phyloP scores from a whole-genome alignment of 352 stramenopile species.

The Pythium folliculosum region DNA sequence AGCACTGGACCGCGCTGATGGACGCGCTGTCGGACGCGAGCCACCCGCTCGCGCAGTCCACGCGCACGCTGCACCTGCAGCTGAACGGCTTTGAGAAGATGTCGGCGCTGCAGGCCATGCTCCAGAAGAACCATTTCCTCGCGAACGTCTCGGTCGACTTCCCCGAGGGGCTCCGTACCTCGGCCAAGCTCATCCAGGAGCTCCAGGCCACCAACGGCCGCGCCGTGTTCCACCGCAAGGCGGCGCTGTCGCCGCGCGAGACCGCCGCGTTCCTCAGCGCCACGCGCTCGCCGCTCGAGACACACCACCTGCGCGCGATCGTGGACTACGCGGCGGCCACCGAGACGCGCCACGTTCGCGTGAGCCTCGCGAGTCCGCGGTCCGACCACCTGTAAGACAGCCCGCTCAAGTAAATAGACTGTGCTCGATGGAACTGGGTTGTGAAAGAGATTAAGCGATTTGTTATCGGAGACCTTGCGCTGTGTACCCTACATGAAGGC shows the following conservation, averaged over 20 bases:
- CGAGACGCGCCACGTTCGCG: background rate
- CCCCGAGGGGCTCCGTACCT: background rate
- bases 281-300: background rate
- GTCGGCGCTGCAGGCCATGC: background rate
- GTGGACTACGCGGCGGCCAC: background rate
- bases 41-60: background rate
- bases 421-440: no score
- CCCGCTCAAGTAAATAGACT: no score
- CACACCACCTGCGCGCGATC: background rate
- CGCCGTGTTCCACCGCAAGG: background rate
- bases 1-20: background rate
- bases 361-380: slow-evolving; percentile 5
- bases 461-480: no score
- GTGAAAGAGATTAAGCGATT: no score
- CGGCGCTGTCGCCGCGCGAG: background rate
- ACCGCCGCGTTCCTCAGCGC: background rate
- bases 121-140: background rate
- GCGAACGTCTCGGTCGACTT: background rate
- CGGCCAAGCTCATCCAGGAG: background rate
- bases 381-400: background rate
- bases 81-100: slow-evolving; percentile 2
- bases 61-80: background rate
- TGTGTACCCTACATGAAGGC: no score
- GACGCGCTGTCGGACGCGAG: background rate
- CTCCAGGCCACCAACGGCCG: background rate